Evolutionary conservation across 1,284 basidiomycete species (phyloP).

Genomic region (Heterobasidion annosum): DNA sequence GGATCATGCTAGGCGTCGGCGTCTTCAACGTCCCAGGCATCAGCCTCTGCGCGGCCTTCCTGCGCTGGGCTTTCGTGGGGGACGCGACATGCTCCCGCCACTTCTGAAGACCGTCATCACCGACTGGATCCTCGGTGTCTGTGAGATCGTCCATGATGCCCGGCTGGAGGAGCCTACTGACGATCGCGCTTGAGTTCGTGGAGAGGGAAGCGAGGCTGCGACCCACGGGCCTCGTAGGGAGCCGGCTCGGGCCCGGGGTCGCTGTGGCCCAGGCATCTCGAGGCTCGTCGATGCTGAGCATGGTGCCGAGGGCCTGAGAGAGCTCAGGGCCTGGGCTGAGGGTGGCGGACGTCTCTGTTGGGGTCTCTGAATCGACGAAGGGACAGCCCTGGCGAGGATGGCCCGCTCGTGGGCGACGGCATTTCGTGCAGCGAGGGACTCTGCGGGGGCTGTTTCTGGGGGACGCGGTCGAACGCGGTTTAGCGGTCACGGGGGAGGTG

Average conservation of each 20-base stretch:
- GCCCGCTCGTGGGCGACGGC: constrained; percentile 13
- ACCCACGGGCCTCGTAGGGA: not conserved
- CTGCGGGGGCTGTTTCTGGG: constrained; percentile 12
- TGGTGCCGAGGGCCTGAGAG: constrained; percentile 4
- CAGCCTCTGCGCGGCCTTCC: constrained; percentile 14
- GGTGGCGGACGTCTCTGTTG: not conserved
- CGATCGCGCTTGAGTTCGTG: constrained; percentile 24
- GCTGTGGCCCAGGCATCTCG: not conserved
- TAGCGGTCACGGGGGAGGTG: constrained; percentile 1
- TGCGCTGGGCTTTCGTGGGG: constrained; percentile 10
- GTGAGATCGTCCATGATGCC: constrained; percentile 15
- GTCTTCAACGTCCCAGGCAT: constrained; percentile 48
- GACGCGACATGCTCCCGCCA: constrained; percentile 2
- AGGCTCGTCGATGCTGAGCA: constrained; percentile 4
- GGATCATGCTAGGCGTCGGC: constrained; percentile 32
- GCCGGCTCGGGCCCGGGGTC: not conserved
- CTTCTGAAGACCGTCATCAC: not conserved
- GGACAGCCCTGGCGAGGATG: constrained; percentile 15
- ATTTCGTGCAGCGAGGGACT: constrained; percentile 12
- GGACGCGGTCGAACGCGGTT: constrained; percentile 2
- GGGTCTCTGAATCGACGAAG: not conserved
- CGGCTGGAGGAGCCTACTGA: constrained; percentile 26
- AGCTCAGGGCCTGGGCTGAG: constrained; percentile 1
- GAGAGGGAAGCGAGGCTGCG: constrained; percentile 28
- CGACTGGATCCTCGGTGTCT: constrained; percentile 12